These are phyloP conservation scores for Aspergillus sp. DNA, from an alignment of 2,329 filamentous ascomycete species.

Conservation along the genomic window DNA sequence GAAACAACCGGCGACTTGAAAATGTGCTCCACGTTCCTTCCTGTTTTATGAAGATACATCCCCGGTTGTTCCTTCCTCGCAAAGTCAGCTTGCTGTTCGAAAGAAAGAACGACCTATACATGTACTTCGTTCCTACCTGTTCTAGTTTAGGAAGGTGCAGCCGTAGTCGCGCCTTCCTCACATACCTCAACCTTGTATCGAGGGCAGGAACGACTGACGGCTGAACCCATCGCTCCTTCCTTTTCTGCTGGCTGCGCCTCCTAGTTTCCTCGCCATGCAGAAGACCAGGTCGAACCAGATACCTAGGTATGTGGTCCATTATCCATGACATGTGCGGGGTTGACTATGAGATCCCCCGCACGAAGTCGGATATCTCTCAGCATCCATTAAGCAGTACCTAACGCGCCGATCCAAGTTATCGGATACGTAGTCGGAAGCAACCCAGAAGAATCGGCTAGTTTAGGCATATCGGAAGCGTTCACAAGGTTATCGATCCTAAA, in stretches of 20 bases:
- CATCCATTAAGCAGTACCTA: background rate
- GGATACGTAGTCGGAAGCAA: background rate
- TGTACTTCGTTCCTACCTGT: background rate
- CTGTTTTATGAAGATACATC: no score
- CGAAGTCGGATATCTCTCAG: background rate
- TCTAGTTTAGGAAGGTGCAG: background rate
- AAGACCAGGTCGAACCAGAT: no score
- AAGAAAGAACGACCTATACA: background rate
- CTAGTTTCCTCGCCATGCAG: no score
- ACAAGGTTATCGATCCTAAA: background rate
- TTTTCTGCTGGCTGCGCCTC: background rate
- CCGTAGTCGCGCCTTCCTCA: background rate
- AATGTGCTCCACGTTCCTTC: no score
- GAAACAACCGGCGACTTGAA: background rate
- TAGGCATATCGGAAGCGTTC: background rate
- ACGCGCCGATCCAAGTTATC: background rate
- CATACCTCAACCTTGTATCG: background rate
- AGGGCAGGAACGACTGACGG: background rate
- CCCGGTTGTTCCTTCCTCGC: background rate
- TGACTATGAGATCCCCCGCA: background rate
- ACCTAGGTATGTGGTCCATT: background rate
- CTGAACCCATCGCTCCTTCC: background rate
- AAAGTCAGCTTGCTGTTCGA: background rate
- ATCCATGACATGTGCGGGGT: background rate
- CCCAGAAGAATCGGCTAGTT: background rate